Evolutionary conservation across 2,329 filamentous ascomycete species (phyloP), one percentile per base, ranked within the genome.

Genomic region (Cladophialophora carrionii): DNA sequence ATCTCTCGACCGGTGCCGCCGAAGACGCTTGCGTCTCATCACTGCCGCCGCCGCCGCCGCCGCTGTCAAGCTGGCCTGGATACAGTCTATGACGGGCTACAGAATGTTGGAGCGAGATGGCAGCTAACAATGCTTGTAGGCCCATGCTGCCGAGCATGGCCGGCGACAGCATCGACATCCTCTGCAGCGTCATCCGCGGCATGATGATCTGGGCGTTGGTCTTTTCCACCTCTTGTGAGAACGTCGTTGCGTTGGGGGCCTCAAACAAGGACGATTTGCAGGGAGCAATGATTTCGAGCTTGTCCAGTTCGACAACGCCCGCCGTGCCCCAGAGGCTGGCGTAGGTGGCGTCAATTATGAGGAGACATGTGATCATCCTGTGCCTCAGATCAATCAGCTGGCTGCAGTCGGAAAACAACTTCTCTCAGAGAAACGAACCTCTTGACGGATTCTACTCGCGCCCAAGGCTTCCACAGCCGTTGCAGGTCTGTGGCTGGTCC

Each of bases 341-440:
- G 31, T 63, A 63, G 7, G 61, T 55, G 20, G 61, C 57, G 31
- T 63, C 61, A 22, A 58, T 63, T 5, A 55, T 52, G n/a, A 63
- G 52, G n/a, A 63, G 34, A 31, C 61, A 63, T 29, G 48, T 46
- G 12, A 41, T 41, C 34, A 41, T 41, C 34, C 34, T 41, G 34
- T 41, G 4, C 14, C 34, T 41, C 14, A 17, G 14, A n/a, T n/a
- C n/a, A n/a, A 5, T 41, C 34, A 41, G 34, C 34, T 1, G 4
- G 12, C 12, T 37, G 32, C 32, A 1, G 7, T 10, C n/a, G n/a
- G 9, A 34, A 8, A 34, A 34, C 32, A 12, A 34, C 8, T 8
- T 10, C 7, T 10, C 5, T n/a, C n/a, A n/a, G n/a, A n/a, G 3
- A 34, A 37, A 62, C 52, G 7, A 43, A 34, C 32, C 60, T 62